phyloP scores from a whole-genome alignment of 345 rosid species.

The Corymbia maculata region DNA sequence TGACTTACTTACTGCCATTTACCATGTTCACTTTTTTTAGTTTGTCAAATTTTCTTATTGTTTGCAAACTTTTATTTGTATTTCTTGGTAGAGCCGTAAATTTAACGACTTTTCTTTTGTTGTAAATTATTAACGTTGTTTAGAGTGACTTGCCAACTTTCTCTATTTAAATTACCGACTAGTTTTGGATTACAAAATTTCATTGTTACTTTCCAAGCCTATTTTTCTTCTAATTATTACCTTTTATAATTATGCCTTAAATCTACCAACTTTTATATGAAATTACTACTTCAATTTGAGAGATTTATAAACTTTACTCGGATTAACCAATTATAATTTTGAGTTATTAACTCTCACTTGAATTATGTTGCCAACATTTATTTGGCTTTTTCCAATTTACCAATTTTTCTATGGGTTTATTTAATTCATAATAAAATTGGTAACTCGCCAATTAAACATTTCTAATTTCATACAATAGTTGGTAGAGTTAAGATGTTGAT shows the following conservation, averaged over 20 bases:
- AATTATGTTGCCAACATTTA: background rate
- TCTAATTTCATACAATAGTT: background rate
- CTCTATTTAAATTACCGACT: background rate
- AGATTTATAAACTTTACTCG: background rate
- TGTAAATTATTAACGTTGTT: background rate
- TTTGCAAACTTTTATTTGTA: background rate
- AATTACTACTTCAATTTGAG: background rate
- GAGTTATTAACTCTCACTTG: background rate
- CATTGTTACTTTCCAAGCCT: background rate
- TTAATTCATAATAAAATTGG: background rate
- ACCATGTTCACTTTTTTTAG: background rate
- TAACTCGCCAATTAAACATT: background rate
- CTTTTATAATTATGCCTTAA: background rate
- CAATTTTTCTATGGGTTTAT: background rate
- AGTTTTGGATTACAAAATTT: background rate
- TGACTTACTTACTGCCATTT: background rate
- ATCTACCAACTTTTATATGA: background rate
- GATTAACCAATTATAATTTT: background rate
- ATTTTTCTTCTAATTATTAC: background rate
- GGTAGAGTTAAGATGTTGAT: background rate
- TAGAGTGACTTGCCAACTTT: background rate
- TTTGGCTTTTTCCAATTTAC: background rate
- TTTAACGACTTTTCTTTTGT: background rate
- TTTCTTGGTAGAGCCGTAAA: background rate
- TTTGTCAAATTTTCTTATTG: background rate